A percentile compares a stretch with the other conserved stretches of the same genome.
Evolutionary conservation across 768 basidiomycete genomes (phyloP).

Genomic region (Russula sp.): DNA sequence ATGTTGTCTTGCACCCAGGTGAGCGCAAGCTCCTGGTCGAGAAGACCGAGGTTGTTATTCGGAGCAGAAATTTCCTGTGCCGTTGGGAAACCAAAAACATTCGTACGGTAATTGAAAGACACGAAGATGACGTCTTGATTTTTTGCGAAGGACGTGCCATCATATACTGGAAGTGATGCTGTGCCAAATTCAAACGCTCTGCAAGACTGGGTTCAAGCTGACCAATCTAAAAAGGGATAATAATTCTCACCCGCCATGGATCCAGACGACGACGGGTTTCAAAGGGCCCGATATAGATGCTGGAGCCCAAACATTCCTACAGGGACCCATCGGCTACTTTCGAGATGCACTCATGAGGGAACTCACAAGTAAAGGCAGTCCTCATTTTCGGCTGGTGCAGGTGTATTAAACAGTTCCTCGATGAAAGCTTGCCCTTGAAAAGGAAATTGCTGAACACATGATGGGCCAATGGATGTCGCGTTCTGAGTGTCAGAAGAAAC

Average conservation of each 20-base stretch:
- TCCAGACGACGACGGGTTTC: slow-evolving; percentile 20
- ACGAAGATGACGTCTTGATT: slow-evolving; percentile 19
- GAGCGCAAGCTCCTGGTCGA: slow-evolving; percentile 37
- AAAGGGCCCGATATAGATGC: neutral
- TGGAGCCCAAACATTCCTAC: slow-evolving; percentile 21
- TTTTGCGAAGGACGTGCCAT: slow-evolving; percentile 16
- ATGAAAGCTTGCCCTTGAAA: neutral
- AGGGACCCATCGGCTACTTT: neutral
- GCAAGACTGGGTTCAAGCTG: neutral
- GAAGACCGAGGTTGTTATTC: slow-evolving; percentile 9
- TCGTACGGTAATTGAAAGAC: slow-evolving; percentile 20
- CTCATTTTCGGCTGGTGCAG: slow-evolving; percentile 5
- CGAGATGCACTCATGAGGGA: neutral
- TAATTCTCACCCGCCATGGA: slow-evolving; percentile 18
- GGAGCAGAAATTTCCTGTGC: slow-evolving; percentile 2
- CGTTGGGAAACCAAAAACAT: slow-evolving; percentile 21
- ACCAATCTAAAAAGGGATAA: neutral
- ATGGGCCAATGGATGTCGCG: slow-evolving; percentile 11
- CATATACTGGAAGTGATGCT: slow-evolving; percentile 5
- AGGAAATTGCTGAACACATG: slow-evolving; percentile 20
- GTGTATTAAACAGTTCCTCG: neutral
- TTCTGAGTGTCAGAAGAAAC: neutral
- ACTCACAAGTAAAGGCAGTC: slow-evolving; percentile 19
- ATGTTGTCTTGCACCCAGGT: slow-evolving; percentile 62
- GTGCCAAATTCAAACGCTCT: slow-evolving; percentile 12